Evolutionary conservation across 1,284 basidiomycete species (phyloP).

Genomic region (Nidula niveotomentosa): DNA sequence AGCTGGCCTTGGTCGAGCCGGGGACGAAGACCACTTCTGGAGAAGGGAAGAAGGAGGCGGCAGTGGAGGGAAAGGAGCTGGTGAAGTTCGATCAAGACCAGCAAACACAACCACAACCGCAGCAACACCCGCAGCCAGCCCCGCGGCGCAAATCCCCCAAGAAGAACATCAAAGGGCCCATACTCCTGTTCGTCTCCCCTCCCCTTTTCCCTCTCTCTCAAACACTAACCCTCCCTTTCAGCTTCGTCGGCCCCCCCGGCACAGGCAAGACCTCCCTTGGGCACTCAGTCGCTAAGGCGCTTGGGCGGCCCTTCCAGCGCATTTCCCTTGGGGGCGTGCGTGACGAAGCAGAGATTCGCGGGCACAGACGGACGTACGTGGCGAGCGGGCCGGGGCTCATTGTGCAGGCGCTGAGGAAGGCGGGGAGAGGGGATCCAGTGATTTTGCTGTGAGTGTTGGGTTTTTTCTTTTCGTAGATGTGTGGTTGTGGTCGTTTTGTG

Average conservation of each 20-base stretch:
- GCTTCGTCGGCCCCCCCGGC: conserved; percentile 82
- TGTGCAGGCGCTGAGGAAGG: conserved; percentile 87
- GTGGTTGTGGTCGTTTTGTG: not conserved
- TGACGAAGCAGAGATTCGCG: conserved; percentile 89
- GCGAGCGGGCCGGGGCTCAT: conserved; percentile 86
- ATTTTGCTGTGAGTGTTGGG: conserved; percentile 64
- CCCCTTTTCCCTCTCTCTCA: conserved; percentile 1
- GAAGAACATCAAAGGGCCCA: conserved; percentile 73
- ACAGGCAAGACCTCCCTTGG: conserved; percentile 86
- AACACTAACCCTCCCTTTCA: conserved; percentile 18
- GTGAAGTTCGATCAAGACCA: conserved; percentile 20
- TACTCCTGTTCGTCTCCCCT: conserved; percentile 60
- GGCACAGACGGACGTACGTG: conserved; percentile 90
- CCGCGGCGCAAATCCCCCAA: conserved; percentile 11
- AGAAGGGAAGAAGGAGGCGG: conserved; percentile 9
- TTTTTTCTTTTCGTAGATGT: conserved; percentile 2
- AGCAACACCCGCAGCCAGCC: conserved; percentile 4
- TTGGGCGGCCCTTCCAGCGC: conserved; percentile 86
- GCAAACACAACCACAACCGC: conserved; percentile 9
- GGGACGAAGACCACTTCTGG: too few species aligned
- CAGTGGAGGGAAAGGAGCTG: conserved; percentile 17
- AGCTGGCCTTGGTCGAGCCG: too few species aligned
- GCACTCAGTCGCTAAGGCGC: conserved; percentile 83
- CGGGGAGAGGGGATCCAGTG: conserved; percentile 79
- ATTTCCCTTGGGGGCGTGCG: conserved; percentile 92